Base-by-base conservation (phyloP, 768 basidiomycete genomes). In the Pulveroboletus sp. region DNA sequence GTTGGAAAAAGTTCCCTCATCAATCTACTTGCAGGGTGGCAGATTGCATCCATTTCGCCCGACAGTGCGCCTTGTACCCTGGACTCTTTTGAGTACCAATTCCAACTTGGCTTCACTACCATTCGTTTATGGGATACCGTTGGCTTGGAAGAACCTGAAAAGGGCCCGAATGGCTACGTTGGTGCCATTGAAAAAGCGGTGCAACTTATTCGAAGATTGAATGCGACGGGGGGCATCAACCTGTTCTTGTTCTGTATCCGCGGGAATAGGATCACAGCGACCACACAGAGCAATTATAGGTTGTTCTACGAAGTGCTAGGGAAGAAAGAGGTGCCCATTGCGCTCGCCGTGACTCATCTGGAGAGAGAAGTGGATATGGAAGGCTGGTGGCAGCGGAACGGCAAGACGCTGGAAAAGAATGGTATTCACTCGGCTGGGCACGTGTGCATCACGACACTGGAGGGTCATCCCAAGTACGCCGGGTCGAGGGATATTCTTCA, bases 181-280 rank as follows among this genome's bases (percentile, higher is more conserved):
- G 60, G 57, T 6, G 65, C 65, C 17, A 60, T 70, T 36, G 60
- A 60, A 17, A 61, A 69, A 21, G 61, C 69, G 5, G 60, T 68
- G 17, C 26, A 49, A 8, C 69, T 77, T 10, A 62, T 77, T 41
- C 58, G 59, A 27, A 52, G 54, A 11, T 55, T 76, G 31, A 59
- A 58, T 15, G 50, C 40, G 24, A 45, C 56, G 17, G 69, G 62
- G 0, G 75, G 76, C 0, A 61, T 76, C 46, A 70, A 59, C 55
- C 65, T 76, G 5, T 69, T 76, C 3, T 41, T 76, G 14, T 75
- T 67, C 52, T 69, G 69, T 35, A 70, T 76, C 39, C 69, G 71
- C 11, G 71, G 66, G 1, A 69, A 71, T 14, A 58, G 72, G 52
- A 62, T 74, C 27, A 62, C 61, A 6, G 56, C 56, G 28, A 62